Percentiles rank a stretch among this genome's conserved stretches.
Conservation (phyloP, 2,329 filamentous ascomycete genomes). For the Penicillium corylophilum region DNA sequence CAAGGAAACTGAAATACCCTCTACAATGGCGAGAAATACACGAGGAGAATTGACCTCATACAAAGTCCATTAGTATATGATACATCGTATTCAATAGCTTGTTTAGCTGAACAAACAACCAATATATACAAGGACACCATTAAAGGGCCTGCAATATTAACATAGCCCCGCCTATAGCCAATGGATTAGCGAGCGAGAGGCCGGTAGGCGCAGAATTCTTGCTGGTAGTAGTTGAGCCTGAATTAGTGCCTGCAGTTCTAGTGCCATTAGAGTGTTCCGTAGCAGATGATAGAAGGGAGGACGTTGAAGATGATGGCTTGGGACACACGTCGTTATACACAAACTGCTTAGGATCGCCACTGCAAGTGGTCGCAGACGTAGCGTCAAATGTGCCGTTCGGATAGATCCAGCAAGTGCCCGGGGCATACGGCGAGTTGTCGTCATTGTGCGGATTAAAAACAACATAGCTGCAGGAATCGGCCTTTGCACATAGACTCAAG, state of each 20-base stretch:
- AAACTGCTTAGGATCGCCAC: conserved; percentile 26
- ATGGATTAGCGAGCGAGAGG: conserved; percentile 16
- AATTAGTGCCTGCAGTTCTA: not conserved
- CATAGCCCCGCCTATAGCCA: conserved; percentile 18
- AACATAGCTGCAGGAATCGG: conserved; percentile 28
- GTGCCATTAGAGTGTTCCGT: not conserved
- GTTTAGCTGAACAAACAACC: conserved; percentile 4
- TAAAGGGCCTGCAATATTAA: conserved; percentile 19
- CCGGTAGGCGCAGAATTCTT: conserved; percentile 19
- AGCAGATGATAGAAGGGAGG: conserved; percentile 14
- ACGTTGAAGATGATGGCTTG: conserved; percentile 22
- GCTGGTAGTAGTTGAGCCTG: conserved; percentile 12
- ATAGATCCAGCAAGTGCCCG: conserved; percentile 34
- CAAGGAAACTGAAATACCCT: no score
- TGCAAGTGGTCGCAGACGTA: conserved; percentile 20
- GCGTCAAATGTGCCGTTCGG: conserved; percentile 27
- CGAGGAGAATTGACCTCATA: no score
- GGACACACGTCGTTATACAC: conserved; percentile 34
- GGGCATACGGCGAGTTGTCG: conserved; percentile 20
- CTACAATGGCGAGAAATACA: no score
- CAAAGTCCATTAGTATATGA: no score
- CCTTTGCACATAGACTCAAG: conserved; percentile 26
- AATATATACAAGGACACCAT: conserved; percentile 5
- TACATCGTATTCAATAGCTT: no score
- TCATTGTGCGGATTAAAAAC: conserved; percentile 26